phyloP scores from a whole-genome alignment of 768 basidiomycete species.

The Tricholoma matsutake region DNA sequence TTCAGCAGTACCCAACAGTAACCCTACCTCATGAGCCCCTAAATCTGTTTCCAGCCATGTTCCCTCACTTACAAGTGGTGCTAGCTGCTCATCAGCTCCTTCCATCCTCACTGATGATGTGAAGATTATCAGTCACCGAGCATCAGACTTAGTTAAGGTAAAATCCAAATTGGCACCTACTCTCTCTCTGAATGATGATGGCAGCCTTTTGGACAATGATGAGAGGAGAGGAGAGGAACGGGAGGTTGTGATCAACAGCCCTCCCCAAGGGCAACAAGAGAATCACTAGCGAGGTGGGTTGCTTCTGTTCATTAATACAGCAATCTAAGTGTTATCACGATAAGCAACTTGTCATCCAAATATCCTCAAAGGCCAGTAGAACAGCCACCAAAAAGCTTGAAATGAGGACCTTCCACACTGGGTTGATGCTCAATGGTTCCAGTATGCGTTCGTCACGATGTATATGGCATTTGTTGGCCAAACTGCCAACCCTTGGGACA shows the following conservation, averaged over 20 bases:
- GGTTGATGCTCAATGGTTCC: background rate
- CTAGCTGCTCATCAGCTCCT: no score
- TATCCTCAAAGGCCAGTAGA: background rate
- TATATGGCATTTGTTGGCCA: background rate
- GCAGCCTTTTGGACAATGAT: no score
- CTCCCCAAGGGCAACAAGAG: background rate
- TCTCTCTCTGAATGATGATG: no score
- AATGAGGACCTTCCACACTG: background rate
- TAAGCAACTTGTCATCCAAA: background rate
- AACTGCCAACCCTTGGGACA: background rate
- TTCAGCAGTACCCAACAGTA: no score
- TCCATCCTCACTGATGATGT: no score
- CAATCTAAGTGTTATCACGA: background rate
- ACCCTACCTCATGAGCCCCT: no score
- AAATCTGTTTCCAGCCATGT: no score
- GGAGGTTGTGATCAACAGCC: background rate
- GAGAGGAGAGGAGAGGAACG: background rate
- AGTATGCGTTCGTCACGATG: background rate
- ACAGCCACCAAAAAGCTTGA: background rate
- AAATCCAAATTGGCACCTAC: no score
- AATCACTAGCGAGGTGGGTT: background rate
- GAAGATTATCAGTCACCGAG: no score
- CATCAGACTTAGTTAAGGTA: no score
- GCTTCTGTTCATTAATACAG: background rate
- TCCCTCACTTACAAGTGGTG: no score